These are phyloP conservation scores for Ogataea salicorniae DNA, from an alignment of 805 yeast species.

Conservation along the genomic window DNA sequence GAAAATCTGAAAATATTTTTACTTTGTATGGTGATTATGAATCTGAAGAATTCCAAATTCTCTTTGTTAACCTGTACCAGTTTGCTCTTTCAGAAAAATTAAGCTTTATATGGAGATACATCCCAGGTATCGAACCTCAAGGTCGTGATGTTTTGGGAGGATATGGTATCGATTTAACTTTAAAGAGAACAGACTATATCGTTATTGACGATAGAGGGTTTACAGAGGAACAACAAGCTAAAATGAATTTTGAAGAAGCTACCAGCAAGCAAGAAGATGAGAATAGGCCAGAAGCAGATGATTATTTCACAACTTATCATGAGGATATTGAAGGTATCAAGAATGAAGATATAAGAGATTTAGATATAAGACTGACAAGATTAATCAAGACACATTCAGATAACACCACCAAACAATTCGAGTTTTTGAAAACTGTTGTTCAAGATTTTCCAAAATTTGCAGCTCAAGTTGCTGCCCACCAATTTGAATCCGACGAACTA, in stretches of 20 bases:
- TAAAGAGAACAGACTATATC: conserved; percentile 63
- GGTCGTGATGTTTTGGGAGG: conserved; percentile 41
- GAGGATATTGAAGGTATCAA: conserved; percentile 30
- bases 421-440: conserved; percentile 35
- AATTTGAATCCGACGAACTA: conserved; percentile 7
- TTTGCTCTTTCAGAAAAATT: conserved; percentile 62
- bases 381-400: conserved; percentile 27
- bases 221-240: conserved; percentile 23
- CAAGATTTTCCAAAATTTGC: conserved; percentile 55
- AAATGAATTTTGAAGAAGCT: conserved; percentile 21
- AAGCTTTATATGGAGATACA: conserved; percentile 71
- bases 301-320: conserved; percentile 18
- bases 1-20: conserved; percentile 34
- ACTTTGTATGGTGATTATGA: conserved; percentile 63
- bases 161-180: conserved; percentile 59
- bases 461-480: conserved; percentile 29
- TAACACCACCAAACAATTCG: conserved; percentile 28
- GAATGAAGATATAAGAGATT: conserved; percentile 29
- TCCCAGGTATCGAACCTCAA: conserved; percentile 30
- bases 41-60: conserved; percentile 44
- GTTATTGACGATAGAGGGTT: conserved; percentile 57
- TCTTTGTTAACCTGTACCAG: conserved; percentile 53
- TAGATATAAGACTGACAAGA: conserved; percentile 40
- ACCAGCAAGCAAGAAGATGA: conserved; percentile 1
- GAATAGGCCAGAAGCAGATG: background rate